These are phyloP conservation scores for Fraxinus nigra DNA, from an alignment of 305 asterid genomes.

Conservation along the genomic window DNA sequence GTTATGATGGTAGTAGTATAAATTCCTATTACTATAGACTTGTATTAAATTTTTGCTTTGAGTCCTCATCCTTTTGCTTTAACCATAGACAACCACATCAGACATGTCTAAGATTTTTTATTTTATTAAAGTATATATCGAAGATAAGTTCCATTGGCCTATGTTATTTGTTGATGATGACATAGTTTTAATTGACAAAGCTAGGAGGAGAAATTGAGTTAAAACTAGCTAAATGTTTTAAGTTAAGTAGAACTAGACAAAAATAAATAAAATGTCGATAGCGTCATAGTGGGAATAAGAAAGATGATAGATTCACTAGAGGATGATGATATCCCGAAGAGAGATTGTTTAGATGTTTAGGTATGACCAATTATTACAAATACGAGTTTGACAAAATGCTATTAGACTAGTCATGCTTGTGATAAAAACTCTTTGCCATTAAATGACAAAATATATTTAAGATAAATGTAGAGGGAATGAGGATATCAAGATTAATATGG, in stretches of 20 bases:
- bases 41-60: not conserved
- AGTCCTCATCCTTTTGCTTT: not conserved
- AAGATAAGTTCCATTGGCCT: not conserved
- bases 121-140: not conserved
- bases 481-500: not conserved
- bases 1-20: not conserved
- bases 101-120: not conserved
- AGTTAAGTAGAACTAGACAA: not conserved
- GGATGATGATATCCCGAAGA: not conserved
- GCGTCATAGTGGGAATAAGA: not conserved
- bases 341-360: not conserved
- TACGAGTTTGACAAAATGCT: not conserved
- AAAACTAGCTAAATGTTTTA: not conserved
- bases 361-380: not conserved
- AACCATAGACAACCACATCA: not conserved
- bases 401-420: not conserved
- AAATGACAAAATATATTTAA: not conserved
- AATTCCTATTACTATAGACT: not conserved
- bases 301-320: not conserved
- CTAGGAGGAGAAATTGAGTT: not conserved
- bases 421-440: not conserved
- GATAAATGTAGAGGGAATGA: not conserved
- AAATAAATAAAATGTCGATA: not conserved
- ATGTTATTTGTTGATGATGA: not conserved
- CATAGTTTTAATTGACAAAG: not conserved